Percentiles rank a stretch among this genome's conserved stretches.
phyloP scores from a whole-genome alignment of 1,284 basidiomycete species.

The Irpex sp. region DNA sequence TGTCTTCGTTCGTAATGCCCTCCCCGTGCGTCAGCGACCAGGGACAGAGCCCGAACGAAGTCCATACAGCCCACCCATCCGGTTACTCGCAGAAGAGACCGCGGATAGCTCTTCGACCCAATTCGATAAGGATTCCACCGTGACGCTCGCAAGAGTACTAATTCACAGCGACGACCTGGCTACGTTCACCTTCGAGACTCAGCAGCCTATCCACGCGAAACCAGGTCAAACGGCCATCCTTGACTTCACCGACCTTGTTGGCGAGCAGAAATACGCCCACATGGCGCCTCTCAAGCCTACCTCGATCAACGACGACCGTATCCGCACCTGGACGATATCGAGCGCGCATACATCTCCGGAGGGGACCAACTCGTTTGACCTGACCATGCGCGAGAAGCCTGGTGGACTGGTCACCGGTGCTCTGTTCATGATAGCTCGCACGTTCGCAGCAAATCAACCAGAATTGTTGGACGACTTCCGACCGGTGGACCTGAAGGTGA shows the following conservation, averaged over 20 bases:
- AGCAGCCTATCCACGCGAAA: slow-evolving; percentile 31
- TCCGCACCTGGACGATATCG: slow-evolving; percentile 66
- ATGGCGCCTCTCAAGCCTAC: slow-evolving; percentile 44
- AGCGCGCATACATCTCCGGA: slow-evolving; percentile 21
- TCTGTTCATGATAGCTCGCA: slow-evolving; percentile 44
- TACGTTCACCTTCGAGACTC: slow-evolving; percentile 50
- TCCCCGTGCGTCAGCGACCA: slow-evolving; percentile 45
- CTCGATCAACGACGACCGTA: slow-evolving; percentile 57
- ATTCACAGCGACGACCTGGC: slow-evolving; percentile 47
- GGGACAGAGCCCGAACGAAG: slow-evolving; percentile 36
- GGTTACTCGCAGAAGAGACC: slow-evolving; percentile 47
- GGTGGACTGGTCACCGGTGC: slow-evolving; percentile 50
- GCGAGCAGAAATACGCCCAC: slow-evolving; percentile 43
- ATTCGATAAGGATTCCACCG: slow-evolving; percentile 28
- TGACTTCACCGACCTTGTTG: slow-evolving; percentile 49
- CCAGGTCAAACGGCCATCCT: slow-evolving; percentile 56
- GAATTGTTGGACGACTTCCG: slow-evolving; percentile 36
- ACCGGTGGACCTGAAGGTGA: slow-evolving; percentile 26
- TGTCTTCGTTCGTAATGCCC: slow-evolving; percentile 48
- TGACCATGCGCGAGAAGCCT: slow-evolving; percentile 51
- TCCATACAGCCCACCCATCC: slow-evolving; percentile 59
- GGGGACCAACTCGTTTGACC: slow-evolving; percentile 29
- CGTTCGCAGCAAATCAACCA: slow-evolving; percentile 33
- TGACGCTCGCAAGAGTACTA: slow-evolving; percentile 36
- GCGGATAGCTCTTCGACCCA: slow-evolving; percentile 15